phyloP scores from a whole-genome alignment of 768 basidiomycete genomes.

The Termitomyces sp. region DNA sequence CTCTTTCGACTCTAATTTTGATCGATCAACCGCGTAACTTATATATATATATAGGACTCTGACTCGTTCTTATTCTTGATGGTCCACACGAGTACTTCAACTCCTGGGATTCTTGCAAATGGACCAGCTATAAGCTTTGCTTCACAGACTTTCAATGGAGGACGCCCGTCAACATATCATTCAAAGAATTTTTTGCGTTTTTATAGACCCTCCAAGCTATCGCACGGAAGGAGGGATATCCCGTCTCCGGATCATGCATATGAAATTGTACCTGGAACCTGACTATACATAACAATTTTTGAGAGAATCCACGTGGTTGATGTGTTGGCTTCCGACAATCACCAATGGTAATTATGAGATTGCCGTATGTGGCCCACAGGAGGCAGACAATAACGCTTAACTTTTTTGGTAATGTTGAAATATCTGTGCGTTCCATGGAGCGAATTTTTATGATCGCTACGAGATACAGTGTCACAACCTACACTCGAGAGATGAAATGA shows the following conservation, averaged over 20 bases:
- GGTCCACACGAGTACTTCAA: not conserved
- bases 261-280: not conserved
- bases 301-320: not conserved
- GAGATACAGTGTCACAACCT: not conserved
- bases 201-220: not conserved
- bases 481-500: not conserved
- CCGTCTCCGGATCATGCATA: not conserved
- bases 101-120: not conserved
- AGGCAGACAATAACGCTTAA: not conserved
- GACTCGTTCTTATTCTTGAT: conserved; percentile 1
- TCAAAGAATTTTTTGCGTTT: not conserved
- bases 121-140: not conserved
- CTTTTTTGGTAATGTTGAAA: not conserved
- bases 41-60: not conserved
- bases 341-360: not conserved
- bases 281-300: no score
- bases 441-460: not conserved
- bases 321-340: not conserved
- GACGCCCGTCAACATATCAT: no score
- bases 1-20: not conserved
- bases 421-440: no score
- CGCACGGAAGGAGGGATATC: not conserved
- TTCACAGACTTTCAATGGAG: not conserved
- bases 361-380: not conserved
- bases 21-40: conserved; percentile 9